Conservation (phyloP, 1,284 basidiomycete genomes). For the Moniliophthora roreri region DNA sequence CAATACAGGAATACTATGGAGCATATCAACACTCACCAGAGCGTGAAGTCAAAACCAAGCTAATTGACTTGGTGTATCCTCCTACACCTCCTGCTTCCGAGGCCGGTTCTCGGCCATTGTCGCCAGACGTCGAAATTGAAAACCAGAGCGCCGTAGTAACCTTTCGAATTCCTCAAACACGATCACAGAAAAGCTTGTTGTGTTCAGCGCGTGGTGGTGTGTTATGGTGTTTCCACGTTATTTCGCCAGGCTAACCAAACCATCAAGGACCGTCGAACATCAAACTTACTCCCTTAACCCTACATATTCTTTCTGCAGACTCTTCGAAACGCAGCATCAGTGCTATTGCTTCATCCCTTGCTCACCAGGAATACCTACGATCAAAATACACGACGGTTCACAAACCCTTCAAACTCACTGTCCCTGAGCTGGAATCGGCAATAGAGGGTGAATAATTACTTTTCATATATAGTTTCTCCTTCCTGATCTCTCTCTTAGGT, state of each 20-base stretch:
- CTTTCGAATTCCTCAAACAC: constrained; percentile 2
- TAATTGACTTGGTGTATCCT: constrained; percentile 53
- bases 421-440: constrained; percentile 45
- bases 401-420: constrained; percentile 32
- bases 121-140: constrained; percentile 34
- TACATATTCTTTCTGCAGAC: constrained; percentile 46
- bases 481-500: constrained; percentile 24
- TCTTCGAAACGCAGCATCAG: constrained; percentile 54
- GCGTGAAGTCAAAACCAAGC: constrained; percentile 22
- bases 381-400: constrained; percentile 6
- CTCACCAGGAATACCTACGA: constrained; percentile 20
- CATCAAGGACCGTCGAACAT: neutral
- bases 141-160: constrained; percentile 7
- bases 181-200: neutral
- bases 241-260: neutral
- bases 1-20: constrained; percentile 2
- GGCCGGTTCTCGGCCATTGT: constrained; percentile 58
- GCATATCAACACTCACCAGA: constrained; percentile 3
- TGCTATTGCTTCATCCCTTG: constrained; percentile 39
- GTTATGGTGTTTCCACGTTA: neutral
- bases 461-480: neutral
- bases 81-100: constrained; percentile 73
- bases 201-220: neutral
- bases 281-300: constrained; percentile 26
- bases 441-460: constrained; percentile 53